Percentiles rank a stretch among this genome's conserved stretches.
phyloP scores from a whole-genome alignment of 2,329 filamentous ascomycete genomes.

The Sporothrix pseudoabietina region DNA sequence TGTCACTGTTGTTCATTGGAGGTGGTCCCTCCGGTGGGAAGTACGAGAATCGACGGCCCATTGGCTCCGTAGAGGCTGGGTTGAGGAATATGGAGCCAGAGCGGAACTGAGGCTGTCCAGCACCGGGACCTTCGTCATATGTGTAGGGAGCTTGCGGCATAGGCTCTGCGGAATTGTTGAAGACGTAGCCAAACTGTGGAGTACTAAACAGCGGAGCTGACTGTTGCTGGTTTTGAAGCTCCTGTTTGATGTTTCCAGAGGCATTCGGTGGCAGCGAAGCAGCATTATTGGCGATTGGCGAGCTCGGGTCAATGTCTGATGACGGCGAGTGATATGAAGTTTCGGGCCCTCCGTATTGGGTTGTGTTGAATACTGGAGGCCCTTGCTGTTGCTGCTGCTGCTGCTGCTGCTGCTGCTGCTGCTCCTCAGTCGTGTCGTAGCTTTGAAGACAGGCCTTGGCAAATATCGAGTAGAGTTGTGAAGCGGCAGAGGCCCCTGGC shows the following conservation, averaged over 20 bases:
- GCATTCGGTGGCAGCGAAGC: slow-evolving; percentile 38
- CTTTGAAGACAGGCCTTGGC: slow-evolving; percentile 84
- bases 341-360: slow-evolving; percentile 34
- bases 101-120: slow-evolving; percentile 55
- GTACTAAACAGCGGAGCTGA: slow-evolving; percentile 48
- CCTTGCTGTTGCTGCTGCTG: slow-evolving; percentile 8
- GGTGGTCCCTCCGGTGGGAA: slow-evolving; percentile 56
- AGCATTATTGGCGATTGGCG: slow-evolving; percentile 49
- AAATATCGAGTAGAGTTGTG: slow-evolving; percentile 83
- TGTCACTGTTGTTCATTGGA: slow-evolving; percentile 33
- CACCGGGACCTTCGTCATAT: slow-evolving; percentile 40
- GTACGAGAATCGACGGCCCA: slow-evolving; percentile 63
- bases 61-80: slow-evolving; percentile 56
- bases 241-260: slow-evolving; percentile 35
- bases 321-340: slow-evolving; percentile 50
- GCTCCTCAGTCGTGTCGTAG: slow-evolving; percentile 66
- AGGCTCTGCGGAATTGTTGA: slow-evolving; percentile 58
- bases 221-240: slow-evolving; percentile 36
- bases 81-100: slow-evolving; percentile 68
- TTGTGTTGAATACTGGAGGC: slow-evolving; percentile 34
- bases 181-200: slow-evolving; percentile 61
- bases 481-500: slow-evolving; percentile 85
- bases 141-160: slow-evolving; percentile 39
- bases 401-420: slow-evolving; percentile 36
- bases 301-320: slow-evolving; percentile 53